phyloP scores from a whole-genome alignment of 176 grass and related monocot genomes.

The Aegilops longissima region DNA sequence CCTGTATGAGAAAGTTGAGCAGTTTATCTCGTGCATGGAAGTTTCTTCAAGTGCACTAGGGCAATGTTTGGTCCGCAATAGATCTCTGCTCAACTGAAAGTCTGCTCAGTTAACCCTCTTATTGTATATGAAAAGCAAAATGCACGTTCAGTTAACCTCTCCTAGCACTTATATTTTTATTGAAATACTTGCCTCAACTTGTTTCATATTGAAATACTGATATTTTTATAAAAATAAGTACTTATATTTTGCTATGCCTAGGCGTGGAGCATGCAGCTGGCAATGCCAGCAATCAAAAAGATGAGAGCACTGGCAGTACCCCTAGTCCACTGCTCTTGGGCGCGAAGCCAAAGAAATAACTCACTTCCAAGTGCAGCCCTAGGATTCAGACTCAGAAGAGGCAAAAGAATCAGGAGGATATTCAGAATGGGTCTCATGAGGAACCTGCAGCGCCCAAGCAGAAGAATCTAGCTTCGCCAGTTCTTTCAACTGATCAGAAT shows the following conservation, averaged over 20 bases:
- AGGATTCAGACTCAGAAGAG: neutral
- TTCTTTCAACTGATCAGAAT: neutral
- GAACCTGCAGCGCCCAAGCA: neutral
- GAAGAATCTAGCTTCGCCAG: conserved; percentile 8
- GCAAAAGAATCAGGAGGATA: neutral
- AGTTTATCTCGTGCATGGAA: too few relatives aligned
- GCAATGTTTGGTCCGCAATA: too few relatives aligned
- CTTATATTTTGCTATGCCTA: neutral
- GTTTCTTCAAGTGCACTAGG: too few relatives aligned
- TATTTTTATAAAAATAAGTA: too few relatives aligned
- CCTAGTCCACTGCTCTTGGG: too few relatives aligned
- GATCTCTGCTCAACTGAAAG: too few relatives aligned
- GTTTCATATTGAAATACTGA: neutral
- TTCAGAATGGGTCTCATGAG: neutral
- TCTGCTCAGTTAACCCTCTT: neutral
- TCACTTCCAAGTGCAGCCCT: neutral
- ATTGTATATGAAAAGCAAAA: neutral
- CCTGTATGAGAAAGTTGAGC: neutral
- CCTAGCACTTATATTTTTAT: neutral
- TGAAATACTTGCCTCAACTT: neutral
- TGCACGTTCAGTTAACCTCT: neutral
- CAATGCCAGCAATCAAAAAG: neutral
- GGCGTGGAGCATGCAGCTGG: neutral
- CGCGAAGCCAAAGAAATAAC: conserved; percentile 12
- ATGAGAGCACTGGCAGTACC: neutral